These are phyloP conservation scores for Solanum ossicruentum DNA, from an alignment of 257 asterid species.

Conservation along the genomic window DNA sequence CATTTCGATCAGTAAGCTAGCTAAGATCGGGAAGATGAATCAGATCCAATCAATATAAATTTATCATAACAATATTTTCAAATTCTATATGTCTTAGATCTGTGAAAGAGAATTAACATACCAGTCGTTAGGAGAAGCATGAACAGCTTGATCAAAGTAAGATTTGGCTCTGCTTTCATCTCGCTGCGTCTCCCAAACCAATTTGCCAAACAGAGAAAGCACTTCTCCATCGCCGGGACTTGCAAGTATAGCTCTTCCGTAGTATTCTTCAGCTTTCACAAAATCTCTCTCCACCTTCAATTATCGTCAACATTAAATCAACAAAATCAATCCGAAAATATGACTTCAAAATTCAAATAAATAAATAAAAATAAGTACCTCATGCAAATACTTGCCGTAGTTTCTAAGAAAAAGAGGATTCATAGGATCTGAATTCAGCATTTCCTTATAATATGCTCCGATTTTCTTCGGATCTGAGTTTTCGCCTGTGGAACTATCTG, in stretches of 20 bases:
- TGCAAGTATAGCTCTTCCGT: conserved; percentile 63
- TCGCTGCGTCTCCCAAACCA: conserved; percentile 59
- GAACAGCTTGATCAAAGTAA: conserved; percentile 56
- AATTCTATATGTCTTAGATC: background rate
- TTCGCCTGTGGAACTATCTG: conserved; percentile 2
- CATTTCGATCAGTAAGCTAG: background rate
- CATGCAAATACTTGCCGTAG: conserved; percentile 63
- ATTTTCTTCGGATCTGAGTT: conserved; percentile 18
- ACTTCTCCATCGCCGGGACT: conserved; percentile 66
- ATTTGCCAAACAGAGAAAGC: conserved; percentile 41
- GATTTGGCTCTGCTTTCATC: conserved; percentile 47
- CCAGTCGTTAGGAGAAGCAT: conserved; percentile 58
- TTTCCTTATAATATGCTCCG: conserved; percentile 32
- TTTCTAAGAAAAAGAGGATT: conserved; percentile 51
- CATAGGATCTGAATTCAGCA: conserved; percentile 41
- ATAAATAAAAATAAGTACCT: conserved; percentile 18
- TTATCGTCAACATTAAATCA: background rate
- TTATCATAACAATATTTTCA: background rate
- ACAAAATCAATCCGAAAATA: background rate
- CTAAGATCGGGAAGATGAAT: background rate
- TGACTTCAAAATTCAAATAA: background rate
- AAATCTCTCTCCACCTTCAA: conserved; percentile 51
- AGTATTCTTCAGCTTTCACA: conserved; percentile 56
- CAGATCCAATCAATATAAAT: background rate
- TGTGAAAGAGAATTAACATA: background rate